Conservation (phyloP, 2,329 filamentous ascomycete genomes). For the Exophiala bonariae region DNA sequence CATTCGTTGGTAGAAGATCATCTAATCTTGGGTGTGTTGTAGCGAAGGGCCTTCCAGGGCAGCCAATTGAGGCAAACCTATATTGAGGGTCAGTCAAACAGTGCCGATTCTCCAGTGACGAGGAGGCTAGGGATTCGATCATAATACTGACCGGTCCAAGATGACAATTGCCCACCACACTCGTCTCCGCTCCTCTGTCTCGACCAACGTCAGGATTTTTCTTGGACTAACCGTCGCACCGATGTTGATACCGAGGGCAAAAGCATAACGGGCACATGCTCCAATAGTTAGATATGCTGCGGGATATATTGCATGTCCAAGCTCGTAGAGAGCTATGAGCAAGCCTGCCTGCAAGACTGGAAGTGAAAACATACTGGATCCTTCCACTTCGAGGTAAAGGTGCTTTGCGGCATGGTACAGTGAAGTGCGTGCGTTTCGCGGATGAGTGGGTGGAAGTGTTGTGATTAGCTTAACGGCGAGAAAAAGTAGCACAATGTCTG, state of each 20-base stretch:
- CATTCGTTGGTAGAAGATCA: slow-evolving; percentile 23
- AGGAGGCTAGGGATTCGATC: too few species aligned
- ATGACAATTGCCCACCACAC: slow-evolving; percentile 33
- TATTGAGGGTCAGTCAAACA: too few species aligned
- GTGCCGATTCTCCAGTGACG: too few species aligned
- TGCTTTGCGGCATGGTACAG: slow-evolving; percentile 23
- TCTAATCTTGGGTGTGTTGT: slow-evolving; percentile 26
- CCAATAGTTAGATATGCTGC: slow-evolving; percentile 32
- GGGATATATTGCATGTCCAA: slow-evolving; percentile 36
- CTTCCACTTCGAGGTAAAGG: slow-evolving; percentile 27
- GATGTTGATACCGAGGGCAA: slow-evolving; percentile 24
- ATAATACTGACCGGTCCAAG: slow-evolving; percentile 28
- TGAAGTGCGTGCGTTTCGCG: slow-evolving; percentile 22
- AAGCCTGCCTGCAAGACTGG: slow-evolving; percentile 31
- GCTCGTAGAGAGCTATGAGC: slow-evolving; percentile 33
- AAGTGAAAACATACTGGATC: slow-evolving; percentile 26
- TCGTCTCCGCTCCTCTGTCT: slow-evolving; percentile 29
- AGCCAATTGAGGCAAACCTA: slow-evolving; percentile 11
- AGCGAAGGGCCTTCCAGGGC: slow-evolving; percentile 23
- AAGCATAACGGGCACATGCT: slow-evolving; percentile 17
- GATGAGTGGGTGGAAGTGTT: slow-evolving; percentile 6
- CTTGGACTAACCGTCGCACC: slow-evolving; percentile 8
- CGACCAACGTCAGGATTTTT: slow-evolving; percentile 22
- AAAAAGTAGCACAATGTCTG: slow-evolving; percentile 10
- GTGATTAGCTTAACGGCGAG: slow-evolving; percentile 6